Percentiles rank a stretch among this genome's conserved stretches.
Conservation (phyloP, 2,329 filamentous ascomycete species). For the Periconia digitata region DNA sequence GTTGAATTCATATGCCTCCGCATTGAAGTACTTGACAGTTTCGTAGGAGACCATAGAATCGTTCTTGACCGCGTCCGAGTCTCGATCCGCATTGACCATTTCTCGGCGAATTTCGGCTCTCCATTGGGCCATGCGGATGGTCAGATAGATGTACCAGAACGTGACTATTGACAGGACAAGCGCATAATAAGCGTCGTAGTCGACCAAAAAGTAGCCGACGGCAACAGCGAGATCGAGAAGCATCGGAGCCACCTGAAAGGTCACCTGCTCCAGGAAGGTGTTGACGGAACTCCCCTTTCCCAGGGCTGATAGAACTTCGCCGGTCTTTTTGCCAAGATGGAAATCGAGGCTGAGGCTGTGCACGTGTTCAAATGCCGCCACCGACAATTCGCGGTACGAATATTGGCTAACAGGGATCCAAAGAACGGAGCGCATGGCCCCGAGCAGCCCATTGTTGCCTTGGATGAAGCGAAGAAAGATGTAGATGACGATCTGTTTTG, state of each 20-base stretch:
- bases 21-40: conserved; percentile 68
- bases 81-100: conserved; percentile 92
- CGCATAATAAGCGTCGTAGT: conserved; percentile 86
- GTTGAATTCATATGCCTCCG: conserved; percentile 60
- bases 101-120: conserved; percentile 85
- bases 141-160: conserved; percentile 95
- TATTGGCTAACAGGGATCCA: conserved; percentile 99
- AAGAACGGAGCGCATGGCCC: conserved; percentile 76
- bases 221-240: conserved; percentile 85
- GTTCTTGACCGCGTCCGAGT: conserved; percentile 97
- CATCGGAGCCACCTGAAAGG: conserved; percentile 95
- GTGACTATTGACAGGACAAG: conserved; percentile 87
- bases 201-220: conserved; percentile 75
- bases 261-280: conserved; percentile 92
- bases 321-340: conserved; percentile 93
- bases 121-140: conserved; percentile 92
- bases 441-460: conserved; percentile 83
- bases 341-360: conserved; percentile 95
- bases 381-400: conserved; percentile 90
- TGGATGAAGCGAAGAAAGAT: conserved; percentile 80
- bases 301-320: conserved; percentile 90
- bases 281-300: conserved; percentile 98
- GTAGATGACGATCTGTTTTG: conserved; percentile 73
- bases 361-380: conserved; percentile 95
- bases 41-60: conserved; percentile 99